Percentiles rank a stretch among this genome's conserved stretches.
Conservation (phyloP, 2,329 filamentous ascomycete species). For the Hypoxylon sp. region DNA sequence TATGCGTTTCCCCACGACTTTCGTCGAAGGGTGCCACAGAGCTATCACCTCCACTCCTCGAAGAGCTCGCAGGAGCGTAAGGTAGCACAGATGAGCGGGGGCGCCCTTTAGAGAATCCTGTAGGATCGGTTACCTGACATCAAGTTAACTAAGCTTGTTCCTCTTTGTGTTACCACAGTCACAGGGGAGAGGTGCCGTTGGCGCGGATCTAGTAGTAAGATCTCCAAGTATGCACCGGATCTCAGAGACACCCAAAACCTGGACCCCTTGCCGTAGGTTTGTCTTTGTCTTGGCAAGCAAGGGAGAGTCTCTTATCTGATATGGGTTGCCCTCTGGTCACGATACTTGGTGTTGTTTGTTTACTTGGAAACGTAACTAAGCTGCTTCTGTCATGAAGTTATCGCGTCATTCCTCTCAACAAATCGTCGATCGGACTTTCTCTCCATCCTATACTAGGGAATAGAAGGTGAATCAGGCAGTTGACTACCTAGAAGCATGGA, state of each 20-base stretch:
- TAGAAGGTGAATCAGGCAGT: neutral
- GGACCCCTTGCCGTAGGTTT: neutral
- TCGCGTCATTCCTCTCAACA: neutral
- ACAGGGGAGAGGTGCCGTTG: neutral
- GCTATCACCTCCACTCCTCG: neutral
- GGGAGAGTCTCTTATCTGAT: conserved; percentile 1
- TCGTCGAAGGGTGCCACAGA: neutral
- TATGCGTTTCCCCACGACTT: neutral
- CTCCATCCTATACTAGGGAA: neutral
- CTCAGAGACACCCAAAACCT: neutral
- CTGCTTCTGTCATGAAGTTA: neutral
- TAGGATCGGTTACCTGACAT: neutral
- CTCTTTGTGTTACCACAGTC: neutral
- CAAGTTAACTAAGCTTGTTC: neutral
- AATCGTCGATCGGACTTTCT: neutral
- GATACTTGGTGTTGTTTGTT: neutral
- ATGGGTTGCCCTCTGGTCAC: neutral
- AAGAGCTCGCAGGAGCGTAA: neutral
- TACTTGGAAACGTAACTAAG: neutral
- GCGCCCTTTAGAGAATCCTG: neutral
- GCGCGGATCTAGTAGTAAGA: neutral
- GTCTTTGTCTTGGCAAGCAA: neutral
- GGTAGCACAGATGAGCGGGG: neutral
- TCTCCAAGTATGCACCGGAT: neutral
- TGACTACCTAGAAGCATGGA: neutral